These are phyloP conservation scores for Thelonectria rubi DNA, from an alignment of 2,329 filamentous ascomycete genomes.

Conservation along the genomic window DNA sequence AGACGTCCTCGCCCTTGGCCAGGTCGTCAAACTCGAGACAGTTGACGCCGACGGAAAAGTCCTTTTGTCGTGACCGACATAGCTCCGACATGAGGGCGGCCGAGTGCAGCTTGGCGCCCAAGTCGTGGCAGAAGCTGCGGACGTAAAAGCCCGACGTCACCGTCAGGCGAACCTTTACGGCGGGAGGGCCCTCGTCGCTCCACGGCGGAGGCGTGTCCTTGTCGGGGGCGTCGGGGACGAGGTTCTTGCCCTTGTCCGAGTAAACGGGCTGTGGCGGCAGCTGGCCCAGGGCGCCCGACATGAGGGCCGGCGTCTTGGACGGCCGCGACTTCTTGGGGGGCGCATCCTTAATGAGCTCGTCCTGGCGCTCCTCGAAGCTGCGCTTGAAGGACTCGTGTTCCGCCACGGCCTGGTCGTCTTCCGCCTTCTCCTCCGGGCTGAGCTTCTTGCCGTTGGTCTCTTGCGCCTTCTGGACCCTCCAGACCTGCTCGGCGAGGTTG, in stretches of 20 bases:
- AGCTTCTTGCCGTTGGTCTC: constrained; percentile 58
- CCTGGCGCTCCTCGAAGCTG: constrained; percentile 66
- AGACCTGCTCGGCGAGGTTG: constrained; percentile 77
- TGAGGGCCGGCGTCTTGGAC: constrained; percentile 54
- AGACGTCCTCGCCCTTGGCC: constrained; percentile 78
- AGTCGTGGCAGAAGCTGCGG: constrained; percentile 89
- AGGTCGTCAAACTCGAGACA: constrained; percentile 84
- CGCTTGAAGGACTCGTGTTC: constrained; percentile 67
- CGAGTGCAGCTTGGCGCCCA: constrained; percentile 83
- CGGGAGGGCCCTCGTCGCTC: constrained; percentile 73
- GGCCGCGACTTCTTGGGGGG: constrained; percentile 48
- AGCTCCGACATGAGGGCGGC: constrained; percentile 88
- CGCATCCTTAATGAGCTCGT: constrained; percentile 63
- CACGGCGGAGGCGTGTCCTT: constrained; percentile 63
- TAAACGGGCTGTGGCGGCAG: constrained; percentile 59
- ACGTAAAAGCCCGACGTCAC: constrained; percentile 98
- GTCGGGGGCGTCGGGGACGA: constrained; percentile 59
- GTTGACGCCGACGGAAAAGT: constrained; percentile 78
- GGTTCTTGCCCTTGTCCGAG: constrained; percentile 57
- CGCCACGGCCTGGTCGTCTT: constrained; percentile 63
- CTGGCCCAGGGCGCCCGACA: constrained; percentile 66
- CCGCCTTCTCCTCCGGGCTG: constrained; percentile 63
- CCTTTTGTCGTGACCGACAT: constrained; percentile 80
- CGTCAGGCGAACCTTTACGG: constrained; percentile 85
- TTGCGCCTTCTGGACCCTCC: constrained; percentile 68